Percentiles rank a stretch among this genome's conserved stretches.
Conservation (phyloP, 1,284 basidiomycete genomes). For the Ustilago lituana region DNA sequence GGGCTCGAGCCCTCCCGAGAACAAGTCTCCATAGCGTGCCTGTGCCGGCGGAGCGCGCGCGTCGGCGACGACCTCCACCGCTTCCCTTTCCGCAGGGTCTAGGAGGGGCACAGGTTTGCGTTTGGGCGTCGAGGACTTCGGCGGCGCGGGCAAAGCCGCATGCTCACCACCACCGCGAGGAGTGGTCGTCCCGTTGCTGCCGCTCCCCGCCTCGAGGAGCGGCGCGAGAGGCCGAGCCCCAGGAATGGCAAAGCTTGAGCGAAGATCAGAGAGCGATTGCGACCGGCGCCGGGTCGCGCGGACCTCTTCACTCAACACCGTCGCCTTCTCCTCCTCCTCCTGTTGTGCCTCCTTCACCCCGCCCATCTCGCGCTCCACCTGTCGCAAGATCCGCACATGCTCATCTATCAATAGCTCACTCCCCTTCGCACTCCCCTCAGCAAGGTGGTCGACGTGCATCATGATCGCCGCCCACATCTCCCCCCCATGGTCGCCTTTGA, state of each 20-base stretch:
- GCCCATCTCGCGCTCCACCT: constrained; percentile 31
- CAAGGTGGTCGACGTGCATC: constrained; percentile 10
- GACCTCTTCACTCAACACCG: background rate
- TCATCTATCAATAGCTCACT: constrained; percentile 46
- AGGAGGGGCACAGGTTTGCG: constrained; percentile 18
- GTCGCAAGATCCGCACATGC: constrained; percentile 42
- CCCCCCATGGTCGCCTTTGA: constrained; percentile 21
- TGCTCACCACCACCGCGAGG: too few relatives aligned
- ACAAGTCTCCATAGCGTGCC: constrained; percentile 4
- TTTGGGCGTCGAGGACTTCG: too few relatives aligned
- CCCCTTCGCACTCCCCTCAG: background rate
- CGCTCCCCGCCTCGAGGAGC: constrained; percentile 3
- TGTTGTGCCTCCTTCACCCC: background rate
- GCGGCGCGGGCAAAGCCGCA: too few relatives aligned
- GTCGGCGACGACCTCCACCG: constrained; percentile 21
- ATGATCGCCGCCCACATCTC: constrained; percentile 42
- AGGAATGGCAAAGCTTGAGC: background rate
- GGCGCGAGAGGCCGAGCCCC: constrained; percentile 1
- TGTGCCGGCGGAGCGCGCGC: background rate
- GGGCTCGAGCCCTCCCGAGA: constrained; percentile 16
- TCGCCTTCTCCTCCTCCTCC: background rate
- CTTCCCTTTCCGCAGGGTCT: background rate
- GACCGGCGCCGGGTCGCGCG: constrained; percentile 18
- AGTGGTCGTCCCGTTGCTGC: background rate
- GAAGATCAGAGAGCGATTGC: constrained; percentile 28